These are phyloP conservation scores for Ustilago vetiveriae DNA, from an alignment of 1,284 basidiomycete genomes.

Conservation along the genomic window DNA sequence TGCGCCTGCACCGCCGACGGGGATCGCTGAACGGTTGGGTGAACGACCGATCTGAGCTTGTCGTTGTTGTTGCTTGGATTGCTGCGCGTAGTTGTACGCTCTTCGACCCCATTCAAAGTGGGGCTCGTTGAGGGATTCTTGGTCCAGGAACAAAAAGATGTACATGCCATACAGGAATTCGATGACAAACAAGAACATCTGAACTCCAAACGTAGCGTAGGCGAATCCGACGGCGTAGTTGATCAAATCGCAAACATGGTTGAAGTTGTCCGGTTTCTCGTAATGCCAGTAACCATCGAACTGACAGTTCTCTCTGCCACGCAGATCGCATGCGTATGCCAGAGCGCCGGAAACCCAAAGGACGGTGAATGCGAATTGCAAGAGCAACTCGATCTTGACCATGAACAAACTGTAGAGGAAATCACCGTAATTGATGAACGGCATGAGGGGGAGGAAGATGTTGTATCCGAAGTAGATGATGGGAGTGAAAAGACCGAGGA, in stretches of 20 bases:
- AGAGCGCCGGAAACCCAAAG: slow-evolving; percentile 68
- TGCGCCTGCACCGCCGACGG: slow-evolving; percentile 16
- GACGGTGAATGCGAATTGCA: slow-evolving; percentile 65
- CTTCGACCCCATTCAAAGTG: slow-evolving; percentile 64
- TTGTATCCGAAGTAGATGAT: slow-evolving; percentile 68
- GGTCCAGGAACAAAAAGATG: slow-evolving; percentile 67
- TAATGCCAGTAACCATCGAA: slow-evolving; percentile 68
- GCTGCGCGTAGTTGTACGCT: slow-evolving; percentile 61
- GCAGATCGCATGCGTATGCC: slow-evolving; percentile 65
- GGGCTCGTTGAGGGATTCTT: slow-evolving; percentile 71
- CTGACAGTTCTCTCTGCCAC: slow-evolving; percentile 66
- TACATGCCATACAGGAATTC: slow-evolving; percentile 59
- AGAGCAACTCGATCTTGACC: slow-evolving; percentile 65
- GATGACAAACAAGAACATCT: slow-evolving; percentile 59
- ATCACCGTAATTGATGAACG: slow-evolving; percentile 64
- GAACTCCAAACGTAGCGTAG: slow-evolving; percentile 67
- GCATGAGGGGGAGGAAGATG: slow-evolving; percentile 64
- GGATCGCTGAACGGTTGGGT: slow-evolving; percentile 13
- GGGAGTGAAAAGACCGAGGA: slow-evolving; percentile 66
- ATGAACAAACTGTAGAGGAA: slow-evolving; percentile 64
- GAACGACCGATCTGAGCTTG: slow-evolving; percentile 12
- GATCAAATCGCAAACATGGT: slow-evolving; percentile 66
- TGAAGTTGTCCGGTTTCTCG: slow-evolving; percentile 65
- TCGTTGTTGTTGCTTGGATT: slow-evolving; percentile 19
- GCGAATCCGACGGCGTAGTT: slow-evolving; percentile 66